These are phyloP conservation scores for Moesziomyces aphidis DNA, from an alignment of 1,284 basidiomycete genomes.

Conservation along the genomic window DNA sequence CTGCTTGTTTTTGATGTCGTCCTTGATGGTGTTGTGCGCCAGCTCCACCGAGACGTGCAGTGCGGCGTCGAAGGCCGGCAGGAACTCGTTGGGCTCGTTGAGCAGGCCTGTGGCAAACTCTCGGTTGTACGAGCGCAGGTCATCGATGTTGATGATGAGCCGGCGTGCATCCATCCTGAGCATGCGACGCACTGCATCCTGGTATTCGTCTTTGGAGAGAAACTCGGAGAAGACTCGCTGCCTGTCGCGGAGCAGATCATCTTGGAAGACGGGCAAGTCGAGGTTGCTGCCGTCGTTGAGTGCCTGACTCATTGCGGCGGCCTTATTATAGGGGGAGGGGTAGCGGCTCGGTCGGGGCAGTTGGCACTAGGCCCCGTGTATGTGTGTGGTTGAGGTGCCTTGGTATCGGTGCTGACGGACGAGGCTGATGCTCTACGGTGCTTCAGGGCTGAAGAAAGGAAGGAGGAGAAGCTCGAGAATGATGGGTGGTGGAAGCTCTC, in stretches of 20 bases:
- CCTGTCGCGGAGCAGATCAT: conserved; percentile 62
- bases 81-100: conserved; percentile 85
- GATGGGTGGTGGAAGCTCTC: background rate
- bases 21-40: conserved; percentile 82
- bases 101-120: conserved; percentile 74
- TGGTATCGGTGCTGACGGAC: background rate
- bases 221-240: conserved; percentile 85
- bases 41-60: conserved; percentile 80
- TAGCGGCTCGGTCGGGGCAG: background rate
- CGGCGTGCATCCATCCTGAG: conserved; percentile 85
- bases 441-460: background rate
- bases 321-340: too few relatives aligned
- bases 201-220: conserved; percentile 79
- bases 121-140: conserved; percentile 92
- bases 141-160: conserved; percentile 95
- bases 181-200: conserved; percentile 86
- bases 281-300: conserved; percentile 42
- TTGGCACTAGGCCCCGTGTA: conserved; percentile 12
- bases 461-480: too few relatives aligned
- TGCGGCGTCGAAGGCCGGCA: conserved; percentile 93
- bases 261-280: conserved; percentile 59
- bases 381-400: background rate
- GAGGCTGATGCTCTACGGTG: background rate
- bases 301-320: conserved; percentile 38
- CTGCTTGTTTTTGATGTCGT: conserved; percentile 79